phyloP scores from a whole-genome alignment of 352 stramenopile species.

The Phytophthora pinifolia region DNA sequence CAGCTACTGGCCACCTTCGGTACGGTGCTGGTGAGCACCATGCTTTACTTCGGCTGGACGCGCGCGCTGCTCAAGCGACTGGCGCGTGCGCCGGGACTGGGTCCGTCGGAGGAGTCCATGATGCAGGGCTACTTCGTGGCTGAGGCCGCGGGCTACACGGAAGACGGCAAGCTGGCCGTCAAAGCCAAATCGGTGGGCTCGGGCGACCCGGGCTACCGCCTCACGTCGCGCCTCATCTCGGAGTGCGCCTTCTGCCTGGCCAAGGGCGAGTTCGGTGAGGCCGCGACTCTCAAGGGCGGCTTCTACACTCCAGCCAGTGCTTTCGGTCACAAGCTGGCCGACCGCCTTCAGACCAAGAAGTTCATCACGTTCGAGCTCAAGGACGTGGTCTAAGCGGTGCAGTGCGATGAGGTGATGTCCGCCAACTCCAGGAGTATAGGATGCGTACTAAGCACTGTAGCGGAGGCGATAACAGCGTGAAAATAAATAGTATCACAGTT shows the following conservation, averaged over 20 bases:
- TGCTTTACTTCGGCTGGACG: constrained; percentile 70
- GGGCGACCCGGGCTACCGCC: constrained; percentile 56
- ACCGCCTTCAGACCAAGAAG: constrained; percentile 57
- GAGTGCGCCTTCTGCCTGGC: constrained; percentile 62
- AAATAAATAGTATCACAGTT: too few relatives aligned
- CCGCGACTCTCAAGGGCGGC: constrained; percentile 32
- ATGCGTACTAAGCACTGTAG: too few relatives aligned
- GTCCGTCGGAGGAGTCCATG: constrained; percentile 81
- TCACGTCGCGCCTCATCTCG: constrained; percentile 56
- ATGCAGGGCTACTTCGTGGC: constrained; percentile 72
- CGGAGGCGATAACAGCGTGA: too few relatives aligned
- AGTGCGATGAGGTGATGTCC: too few relatives aligned
- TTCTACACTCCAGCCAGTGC: constrained; percentile 66
- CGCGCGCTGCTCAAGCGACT: constrained; percentile 65
- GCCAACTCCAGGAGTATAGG: too few relatives aligned
- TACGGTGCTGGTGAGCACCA: constrained; percentile 32
- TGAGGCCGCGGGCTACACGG: constrained; percentile 46
- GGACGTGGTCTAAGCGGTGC: constrained; percentile 17
- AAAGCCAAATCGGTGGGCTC: constrained; percentile 41
- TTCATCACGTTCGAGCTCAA: constrained; percentile 54
- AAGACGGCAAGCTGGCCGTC: constrained; percentile 41
- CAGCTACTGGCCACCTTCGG: constrained; percentile 45
- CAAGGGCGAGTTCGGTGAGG: constrained; percentile 41
- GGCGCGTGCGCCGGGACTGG: constrained; percentile 73
- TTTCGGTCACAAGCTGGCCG: constrained; percentile 51